Evolutionary conservation across 345 rosid species (phyloP).

Genomic region (Noccaea caerulescens): DNA sequence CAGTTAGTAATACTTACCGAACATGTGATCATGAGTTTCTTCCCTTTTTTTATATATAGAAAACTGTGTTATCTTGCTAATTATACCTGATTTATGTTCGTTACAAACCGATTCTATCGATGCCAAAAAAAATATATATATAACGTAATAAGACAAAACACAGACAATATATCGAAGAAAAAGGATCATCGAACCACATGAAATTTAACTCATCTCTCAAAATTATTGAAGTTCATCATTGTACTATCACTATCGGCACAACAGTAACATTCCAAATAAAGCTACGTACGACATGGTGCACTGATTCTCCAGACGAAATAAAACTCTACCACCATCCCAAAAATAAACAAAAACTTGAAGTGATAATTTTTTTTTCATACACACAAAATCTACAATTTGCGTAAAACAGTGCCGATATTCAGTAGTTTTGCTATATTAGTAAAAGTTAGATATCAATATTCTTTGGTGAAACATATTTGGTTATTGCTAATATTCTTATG

Average conservation of each 20-base stretch:
- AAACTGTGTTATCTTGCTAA: constrained; percentile 11
- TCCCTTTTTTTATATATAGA: background rate
- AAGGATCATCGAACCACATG: constrained; percentile 28
- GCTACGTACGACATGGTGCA: constrained; percentile 23
- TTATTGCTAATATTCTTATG: background rate
- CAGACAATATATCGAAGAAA: constrained; percentile 34
- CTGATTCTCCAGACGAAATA: constrained; percentile 7
- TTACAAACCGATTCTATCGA: background rate
- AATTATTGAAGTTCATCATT: constrained; percentile 34
- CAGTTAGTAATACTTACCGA: background rate
- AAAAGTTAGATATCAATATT: constrained; percentile 3
- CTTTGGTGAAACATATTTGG: constrained; percentile 7
- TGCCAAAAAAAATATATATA: background rate
- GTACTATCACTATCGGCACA: constrained; percentile 24
- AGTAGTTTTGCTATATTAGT: background rate
- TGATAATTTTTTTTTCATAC: background rate
- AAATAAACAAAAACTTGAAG: background rate
- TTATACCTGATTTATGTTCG: background rate
- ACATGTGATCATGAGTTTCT: background rate
- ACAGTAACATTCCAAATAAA: constrained; percentile 41
- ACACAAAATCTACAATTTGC: background rate
- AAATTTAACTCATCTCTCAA: constrained; percentile 33
- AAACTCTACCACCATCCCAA: background rate
- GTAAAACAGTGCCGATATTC: background rate
- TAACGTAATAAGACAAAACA: constrained; percentile 6